Percentiles rank a stretch among this genome's conserved stretches.
phyloP scores from a whole-genome alignment of 2,329 filamentous ascomycete species.

The Sarocladium kiliense region DNA sequence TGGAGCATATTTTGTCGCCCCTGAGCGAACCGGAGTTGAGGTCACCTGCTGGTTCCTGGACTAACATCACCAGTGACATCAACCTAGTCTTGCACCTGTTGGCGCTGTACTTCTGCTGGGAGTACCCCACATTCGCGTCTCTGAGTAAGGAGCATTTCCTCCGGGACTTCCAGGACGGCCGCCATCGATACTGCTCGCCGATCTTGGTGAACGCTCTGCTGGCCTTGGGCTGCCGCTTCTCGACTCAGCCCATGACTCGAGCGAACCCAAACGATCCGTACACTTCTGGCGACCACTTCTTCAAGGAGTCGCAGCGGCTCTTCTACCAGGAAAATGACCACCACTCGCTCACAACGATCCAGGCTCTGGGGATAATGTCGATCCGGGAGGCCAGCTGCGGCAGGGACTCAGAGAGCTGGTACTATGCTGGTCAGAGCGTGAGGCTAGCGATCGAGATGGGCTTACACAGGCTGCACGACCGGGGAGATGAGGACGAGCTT shows the following conservation, averaged over 20 bases:
- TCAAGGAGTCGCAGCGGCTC: conserved; percentile 60
- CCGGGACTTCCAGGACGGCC: conserved; percentile 56
- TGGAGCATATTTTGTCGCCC: conserved; percentile 45
- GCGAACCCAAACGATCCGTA: conserved; percentile 56
- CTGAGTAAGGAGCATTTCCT: conserved; percentile 68
- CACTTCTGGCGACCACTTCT: conserved; percentile 69
- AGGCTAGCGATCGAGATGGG: conserved; percentile 69
- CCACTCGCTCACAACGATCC: conserved; percentile 63
- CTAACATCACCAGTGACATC: conserved; percentile 52
- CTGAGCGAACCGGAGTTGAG: conserved; percentile 38
- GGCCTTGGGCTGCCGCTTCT: conserved; percentile 64
- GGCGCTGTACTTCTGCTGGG: conserved; percentile 68
- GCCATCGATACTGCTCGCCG: conserved; percentile 61
- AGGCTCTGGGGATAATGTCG: conserved; percentile 72
- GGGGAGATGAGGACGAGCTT: conserved; percentile 48
- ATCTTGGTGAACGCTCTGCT: conserved; percentile 62
- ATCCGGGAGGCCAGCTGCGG: conserved; percentile 69
- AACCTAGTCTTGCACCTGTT: conserved; percentile 58
- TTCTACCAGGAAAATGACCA: conserved; percentile 53
- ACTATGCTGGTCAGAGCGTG: conserved; percentile 66
- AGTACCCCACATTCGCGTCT: conserved; percentile 69
- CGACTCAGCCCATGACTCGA: conserved; percentile 57
- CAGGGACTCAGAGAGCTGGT: conserved; percentile 68
- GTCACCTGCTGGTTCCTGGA: conserved; percentile 48
- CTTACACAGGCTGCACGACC: conserved; percentile 50